Percentiles rank a stretch among this genome's conserved stretches.
Conservation (phyloP, 768 basidiomycete species). For the Mycena pura region DNA sequence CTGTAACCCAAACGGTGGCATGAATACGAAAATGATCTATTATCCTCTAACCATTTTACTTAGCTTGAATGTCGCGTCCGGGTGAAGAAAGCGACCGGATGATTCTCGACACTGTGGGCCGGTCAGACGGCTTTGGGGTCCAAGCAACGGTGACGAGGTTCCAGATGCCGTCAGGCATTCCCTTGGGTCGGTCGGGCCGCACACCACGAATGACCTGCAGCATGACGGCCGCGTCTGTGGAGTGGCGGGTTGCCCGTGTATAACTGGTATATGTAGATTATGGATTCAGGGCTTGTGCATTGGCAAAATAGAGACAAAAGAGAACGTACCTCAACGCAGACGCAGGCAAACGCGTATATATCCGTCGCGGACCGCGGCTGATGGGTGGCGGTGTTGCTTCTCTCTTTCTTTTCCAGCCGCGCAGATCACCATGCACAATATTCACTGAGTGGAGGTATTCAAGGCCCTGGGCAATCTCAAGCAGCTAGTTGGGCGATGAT, state of each 20-base stretch:
- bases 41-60: no score
- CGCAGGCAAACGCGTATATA: constrained; percentile 41
- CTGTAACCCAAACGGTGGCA: no score
- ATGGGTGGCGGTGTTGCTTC: no score
- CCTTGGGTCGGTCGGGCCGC: not conserved
- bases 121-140: no score
- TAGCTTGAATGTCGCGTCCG: no score
- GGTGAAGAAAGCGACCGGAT: no score
- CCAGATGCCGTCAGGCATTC: not conserved
- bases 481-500: constrained; percentile 2
- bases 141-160: not conserved
- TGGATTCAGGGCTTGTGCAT: not conserved
- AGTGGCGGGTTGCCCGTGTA: constrained; percentile 6
- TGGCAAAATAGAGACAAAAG: no score
- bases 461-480: constrained; percentile 29
- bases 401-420: constrained; percentile 34
- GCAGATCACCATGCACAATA: constrained; percentile 29
- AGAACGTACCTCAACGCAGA: constrained; percentile 41
- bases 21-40: no score
- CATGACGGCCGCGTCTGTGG: not conserved
- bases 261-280: not conserved
- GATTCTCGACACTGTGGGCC: no score
- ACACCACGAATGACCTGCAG: not conserved
- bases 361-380: constrained; percentile 38
- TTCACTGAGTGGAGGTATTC: constrained; percentile 28